Base-by-base conservation (phyloP, 1,139 yeast species). In the Saccharomyces hybrid region DNA sequence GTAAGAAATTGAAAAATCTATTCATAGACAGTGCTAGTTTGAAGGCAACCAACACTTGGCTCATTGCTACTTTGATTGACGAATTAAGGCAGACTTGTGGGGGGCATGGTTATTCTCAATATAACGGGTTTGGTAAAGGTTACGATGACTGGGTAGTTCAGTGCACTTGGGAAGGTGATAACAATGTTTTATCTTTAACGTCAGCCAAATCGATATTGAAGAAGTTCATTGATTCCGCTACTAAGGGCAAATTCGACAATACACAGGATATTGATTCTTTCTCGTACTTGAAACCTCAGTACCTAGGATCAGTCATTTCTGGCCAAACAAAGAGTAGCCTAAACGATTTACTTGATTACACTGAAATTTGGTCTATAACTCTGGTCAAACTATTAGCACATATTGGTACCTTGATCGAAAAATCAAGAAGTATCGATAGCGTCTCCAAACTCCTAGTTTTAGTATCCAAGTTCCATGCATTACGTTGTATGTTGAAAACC, bases 91-190 rank as follows among this genome's bases (percentile, higher is more conserved):
- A 90, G 75, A 81, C 96, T n/a, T 90, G 97, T 74, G 97, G 97
- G 73, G 97, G 97, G 52, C 97, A 89, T 68, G 97, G 97, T 49
- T 90, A 90, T 73, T 88, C 95, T 27, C 82, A 91, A 20, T 90
- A 90, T 75, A 82, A 88, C 62, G 96, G 93, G 3, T 88, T 90
- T 68, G 96, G 96, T 54, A 88, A 86, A 69, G 93, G 91, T 32
- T 88, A 81, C 72, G 80, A 82, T 59, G 97, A 90, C 71, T 91
- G 96, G 90, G 96, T 88, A 34, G 97, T 90, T 50, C 96, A 90
- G 75, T 88, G 96, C 73, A 90, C 97, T 27, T 90, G 97, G 97
- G 97, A 90, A 75, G 97, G 97, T 72, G 97, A 90, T 72, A 90
- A 90, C 76, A 89, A 85, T 67, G 85, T 90, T 52, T 77, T 90